These are phyloP conservation scores for Coprinopsis sp. DNA, from an alignment of 768 basidiomycete genomes.

Conservation along the genomic window DNA sequence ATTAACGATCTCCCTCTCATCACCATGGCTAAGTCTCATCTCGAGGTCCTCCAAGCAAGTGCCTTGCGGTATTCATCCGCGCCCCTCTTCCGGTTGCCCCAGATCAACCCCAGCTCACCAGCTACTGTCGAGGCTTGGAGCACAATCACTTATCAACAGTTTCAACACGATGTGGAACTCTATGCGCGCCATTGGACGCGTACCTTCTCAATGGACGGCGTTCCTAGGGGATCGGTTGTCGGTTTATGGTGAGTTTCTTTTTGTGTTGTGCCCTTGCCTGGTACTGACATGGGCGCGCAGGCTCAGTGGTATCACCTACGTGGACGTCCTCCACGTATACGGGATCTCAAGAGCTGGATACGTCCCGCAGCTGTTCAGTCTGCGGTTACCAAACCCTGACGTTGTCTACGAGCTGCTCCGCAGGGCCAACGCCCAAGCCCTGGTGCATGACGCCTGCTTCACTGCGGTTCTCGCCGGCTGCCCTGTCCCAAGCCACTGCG, in stretches of 20 bases:
- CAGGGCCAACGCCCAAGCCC: constrained; percentile 57
- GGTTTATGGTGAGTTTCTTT: constrained; percentile 59
- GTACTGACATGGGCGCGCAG: constrained; percentile 31
- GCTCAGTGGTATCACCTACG: constrained; percentile 69
- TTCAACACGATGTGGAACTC: constrained; percentile 59
- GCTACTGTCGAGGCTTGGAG: constrained; percentile 49
- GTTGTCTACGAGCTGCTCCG: constrained; percentile 67
- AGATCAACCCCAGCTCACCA: constrained; percentile 37
- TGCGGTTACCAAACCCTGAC: constrained; percentile 68
- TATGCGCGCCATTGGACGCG: constrained; percentile 62
- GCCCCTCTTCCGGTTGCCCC: constrained; percentile 60
- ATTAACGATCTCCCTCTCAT: constrained; percentile 15
- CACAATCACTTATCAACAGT: constrained; percentile 59
- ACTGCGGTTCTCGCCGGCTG: constrained; percentile 37
- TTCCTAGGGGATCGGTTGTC: constrained; percentile 55
- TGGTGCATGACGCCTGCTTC: constrained; percentile 62
- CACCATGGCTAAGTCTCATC: constrained; percentile 49
- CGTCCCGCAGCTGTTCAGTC: constrained; percentile 72
- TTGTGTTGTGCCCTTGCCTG: background rate
- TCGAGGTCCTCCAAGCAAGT: constrained; percentile 57
- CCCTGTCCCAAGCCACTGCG: constrained; percentile 46
- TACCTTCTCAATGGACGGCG: constrained; percentile 39
- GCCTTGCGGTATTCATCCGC: constrained; percentile 44
- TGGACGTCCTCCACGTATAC: constrained; percentile 70
- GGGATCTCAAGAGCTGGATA: constrained; percentile 73